phyloP scores from a whole-genome alignment of 2,329 filamentous ascomycete genomes.

The Sodiomyces alkalinus region DNA sequence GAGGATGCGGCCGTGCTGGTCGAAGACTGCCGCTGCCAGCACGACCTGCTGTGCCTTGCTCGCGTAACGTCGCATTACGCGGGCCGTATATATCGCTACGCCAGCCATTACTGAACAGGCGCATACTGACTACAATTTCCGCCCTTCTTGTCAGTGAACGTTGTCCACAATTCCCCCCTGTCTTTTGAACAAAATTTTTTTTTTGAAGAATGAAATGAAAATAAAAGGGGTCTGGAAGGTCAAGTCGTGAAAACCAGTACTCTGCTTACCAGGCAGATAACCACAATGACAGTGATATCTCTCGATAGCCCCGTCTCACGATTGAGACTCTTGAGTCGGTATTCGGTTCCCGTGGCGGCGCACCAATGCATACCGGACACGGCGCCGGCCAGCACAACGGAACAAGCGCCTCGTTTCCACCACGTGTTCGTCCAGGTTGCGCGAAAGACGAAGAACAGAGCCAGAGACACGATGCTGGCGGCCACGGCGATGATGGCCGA shows the following conservation, averaged over 20 bases:
- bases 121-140: constrained; percentile 47
- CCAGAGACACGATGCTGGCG: constrained; percentile 54
- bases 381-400: constrained; percentile 52
- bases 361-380: constrained; percentile 86
- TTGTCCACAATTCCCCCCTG: no score
- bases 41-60: constrained; percentile 46
- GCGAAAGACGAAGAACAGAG: constrained; percentile 64
- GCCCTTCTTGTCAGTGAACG: no score
- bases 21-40: constrained; percentile 49
- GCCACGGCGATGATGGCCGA: constrained; percentile 57
- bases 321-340: constrained; percentile 37
- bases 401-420: constrained; percentile 58
- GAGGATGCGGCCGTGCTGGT: constrained; percentile 48
- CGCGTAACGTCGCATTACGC: constrained; percentile 34
- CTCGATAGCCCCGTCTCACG: constrained; percentile 31
- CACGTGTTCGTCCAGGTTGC: constrained; percentile 64
- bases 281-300: constrained; percentile 56
- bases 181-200: no score
- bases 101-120: constrained; percentile 44
- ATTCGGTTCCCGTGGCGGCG: constrained; percentile 55
- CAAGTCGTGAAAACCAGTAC: not conserved
- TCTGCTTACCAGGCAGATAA: constrained; percentile 48
- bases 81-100: constrained; percentile 37
- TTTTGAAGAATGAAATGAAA: not conserved
- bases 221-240: not conserved